These are phyloP conservation scores for Syzygium malaccense DNA, from an alignment of 441 rosid genomes.

Conservation along the genomic window DNA sequence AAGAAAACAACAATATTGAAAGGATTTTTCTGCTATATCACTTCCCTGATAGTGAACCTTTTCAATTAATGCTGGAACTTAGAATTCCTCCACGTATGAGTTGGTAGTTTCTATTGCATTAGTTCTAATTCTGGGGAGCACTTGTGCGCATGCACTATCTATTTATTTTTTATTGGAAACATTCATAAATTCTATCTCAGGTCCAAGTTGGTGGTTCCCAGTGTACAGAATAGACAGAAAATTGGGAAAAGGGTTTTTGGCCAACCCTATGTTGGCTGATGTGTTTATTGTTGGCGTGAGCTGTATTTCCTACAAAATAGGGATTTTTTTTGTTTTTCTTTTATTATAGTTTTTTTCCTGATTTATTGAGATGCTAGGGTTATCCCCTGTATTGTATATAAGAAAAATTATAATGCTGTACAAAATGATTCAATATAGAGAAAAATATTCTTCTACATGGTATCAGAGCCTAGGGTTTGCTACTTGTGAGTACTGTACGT, in stretches of 20 bases:
- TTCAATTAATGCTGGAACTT: not conserved
- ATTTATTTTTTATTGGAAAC: not conserved
- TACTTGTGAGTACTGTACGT: too few species aligned
- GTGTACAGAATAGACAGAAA: conserved; percentile 48
- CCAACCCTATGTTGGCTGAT: conserved; percentile 72
- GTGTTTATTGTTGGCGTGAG: not conserved
- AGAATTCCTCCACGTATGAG: not conserved
- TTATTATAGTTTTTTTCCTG: too few species aligned
- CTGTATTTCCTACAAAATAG: too few species aligned
- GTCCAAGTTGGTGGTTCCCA: conserved; percentile 60
- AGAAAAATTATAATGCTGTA: too few species aligned
- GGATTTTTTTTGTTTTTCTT: too few species aligned
- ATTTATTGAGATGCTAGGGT: too few species aligned
- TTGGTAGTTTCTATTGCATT: not conserved
- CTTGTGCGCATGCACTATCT: not conserved
- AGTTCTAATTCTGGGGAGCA: not conserved
- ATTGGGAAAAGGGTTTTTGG: conserved; percentile 85
- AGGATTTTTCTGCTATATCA: not conserved
- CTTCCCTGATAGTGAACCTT: not conserved
- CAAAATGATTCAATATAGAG: too few species aligned
- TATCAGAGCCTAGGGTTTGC: too few species aligned
- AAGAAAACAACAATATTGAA: not conserved
- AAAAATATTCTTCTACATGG: too few species aligned
- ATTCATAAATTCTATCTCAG: conserved; percentile 16
- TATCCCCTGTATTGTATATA: too few species aligned